Base-by-base conservation (phyloP, 2,329 filamentous ascomycete genomes). In the Botryotinia convoluta region DNA sequence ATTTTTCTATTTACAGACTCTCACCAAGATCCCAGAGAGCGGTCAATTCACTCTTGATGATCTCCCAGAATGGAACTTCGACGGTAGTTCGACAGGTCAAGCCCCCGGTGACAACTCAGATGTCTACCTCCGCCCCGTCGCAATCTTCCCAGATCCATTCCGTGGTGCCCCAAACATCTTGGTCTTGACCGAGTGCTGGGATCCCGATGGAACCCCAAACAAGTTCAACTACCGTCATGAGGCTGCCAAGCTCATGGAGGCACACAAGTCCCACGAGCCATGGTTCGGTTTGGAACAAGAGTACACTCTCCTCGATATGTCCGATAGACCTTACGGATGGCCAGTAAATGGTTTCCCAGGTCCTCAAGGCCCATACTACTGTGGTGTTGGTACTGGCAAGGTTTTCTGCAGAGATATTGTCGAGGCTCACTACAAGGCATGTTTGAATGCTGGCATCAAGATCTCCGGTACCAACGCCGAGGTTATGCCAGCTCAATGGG, bases 211-310 rank as follows among this genome's bases (percentile, higher is more conserved):
- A 82, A 94, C 91, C 76, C 96, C 96, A 84, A 99, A 98, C 91
- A 95, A 97, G 85, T 98, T 90, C 92, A 99, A 99, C 92, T 93
- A 92, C 91, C 93, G 96, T 79, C 92, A 98, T 83, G 95, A 98
- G 81, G 92, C 91, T 81, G 90, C 90, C 82, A 92, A 96, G 84
- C 87, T 98, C 80, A 97, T 98, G 93, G 90, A 96, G 84, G 88
- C 91, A 76, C 91, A 98, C 84, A 91, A 91, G 83, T 87, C 90
- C 73, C 91, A 95, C 80, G 88, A 92, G 83, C 95, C 96, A 82
- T 98, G 95, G 96, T 99, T 98, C 85, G 96, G 96, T 85, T 91
- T 99, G 29, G 95, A 97, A 84, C 95, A 98, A 83, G 95, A 98
- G 85, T 98, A 98, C 89, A 98, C 94, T 75, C 91, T 97, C 63